These are phyloP conservation scores for Xenosphaeropsis pyriputrescens DNA, from an alignment of 2,329 filamentous ascomycete genomes.

Conservation along the genomic window DNA sequence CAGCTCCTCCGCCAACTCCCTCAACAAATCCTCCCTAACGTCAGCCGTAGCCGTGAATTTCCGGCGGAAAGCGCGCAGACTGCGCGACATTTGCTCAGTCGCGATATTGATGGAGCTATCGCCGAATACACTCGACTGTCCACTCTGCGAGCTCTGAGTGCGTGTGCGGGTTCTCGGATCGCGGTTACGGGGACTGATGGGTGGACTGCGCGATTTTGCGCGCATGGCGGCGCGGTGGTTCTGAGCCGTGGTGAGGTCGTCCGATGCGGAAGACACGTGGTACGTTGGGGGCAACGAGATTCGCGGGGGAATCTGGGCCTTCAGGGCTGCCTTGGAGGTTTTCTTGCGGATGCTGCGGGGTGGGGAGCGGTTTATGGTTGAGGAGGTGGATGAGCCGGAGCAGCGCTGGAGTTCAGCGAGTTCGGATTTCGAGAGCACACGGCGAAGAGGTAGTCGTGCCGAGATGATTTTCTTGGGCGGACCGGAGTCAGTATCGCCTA, in stretches of 20 bases:
- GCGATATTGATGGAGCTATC: constrained; percentile 37
- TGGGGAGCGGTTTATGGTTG: constrained; percentile 35
- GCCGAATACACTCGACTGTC: constrained; percentile 29
- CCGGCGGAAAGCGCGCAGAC: constrained; percentile 45
- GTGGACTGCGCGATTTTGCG: constrained; percentile 16
- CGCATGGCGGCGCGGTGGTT: constrained; percentile 12
- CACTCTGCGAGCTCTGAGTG: constrained; percentile 25
- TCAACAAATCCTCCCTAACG: constrained; percentile 40
- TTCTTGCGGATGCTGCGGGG: constrained; percentile 37
- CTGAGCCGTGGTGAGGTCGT: constrained; percentile 12
- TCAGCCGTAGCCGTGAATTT: constrained; percentile 40
- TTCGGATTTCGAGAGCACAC: constrained; percentile 77
- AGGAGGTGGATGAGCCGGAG: constrained; percentile 19
- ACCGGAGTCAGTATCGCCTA: constrained; percentile 10
- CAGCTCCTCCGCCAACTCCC: constrained; percentile 49
- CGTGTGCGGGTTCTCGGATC: constrained; percentile 27
- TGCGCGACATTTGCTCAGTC: constrained; percentile 49
- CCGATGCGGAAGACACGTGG: constrained; percentile 11
- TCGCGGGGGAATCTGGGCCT: constrained; percentile 14
- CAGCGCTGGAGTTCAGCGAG: constrained; percentile 62
- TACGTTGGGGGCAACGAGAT: constrained; percentile 37
- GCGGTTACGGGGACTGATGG: constrained; percentile 12
- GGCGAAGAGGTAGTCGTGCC: constrained; percentile 60
- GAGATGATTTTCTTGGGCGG: constrained; percentile 32
- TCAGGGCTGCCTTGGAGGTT: constrained; percentile 24